Base-by-base conservation (phyloP, 1,284 basidiomycete species). In the Ustilago sp. region DNA sequence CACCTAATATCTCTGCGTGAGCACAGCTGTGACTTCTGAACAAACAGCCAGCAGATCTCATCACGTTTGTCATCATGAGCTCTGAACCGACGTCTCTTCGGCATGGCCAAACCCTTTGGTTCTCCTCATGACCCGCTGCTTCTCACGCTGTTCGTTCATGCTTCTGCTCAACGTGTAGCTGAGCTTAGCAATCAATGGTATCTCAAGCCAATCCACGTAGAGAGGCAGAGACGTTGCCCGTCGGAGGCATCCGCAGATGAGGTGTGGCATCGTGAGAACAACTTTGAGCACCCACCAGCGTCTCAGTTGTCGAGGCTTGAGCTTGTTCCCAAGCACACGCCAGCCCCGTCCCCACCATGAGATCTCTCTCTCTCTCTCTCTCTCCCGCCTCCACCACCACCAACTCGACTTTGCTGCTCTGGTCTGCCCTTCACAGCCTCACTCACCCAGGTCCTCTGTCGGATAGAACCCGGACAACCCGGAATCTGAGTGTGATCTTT, bases 1-100 rank as follows among this genome's bases (percentile, higher is more conserved):
- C 38, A 17, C 38, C 15, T 17, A 9, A 31, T 23, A 48, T 48
- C 45, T 48, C 45, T 19, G 45, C 45, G 2, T 8, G 5, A 48
- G n/a, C 45, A n/a, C 19, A 13, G 8, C 23, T 28, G 45, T 19
- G 7, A 11, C 19, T 9, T 23, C 45, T 28, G 23, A 28, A 15
- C 41, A 45, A 39, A 17, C 4, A 45, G 45, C 45, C 23, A 50
- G 48, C 48, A 32, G 11, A 32, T 32, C 9, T 55, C 38, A 41
- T 34, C 28, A 8, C 31, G 55, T 57, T 57, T 57, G 55, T 57
- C 55, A 57, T 57, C 55, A 32, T 32, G 28, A 57, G 36, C 39
- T 45, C 11, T 19, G n/a, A 19, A 7, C 23, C 19, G 43, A 23
- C 5, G 7, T 41, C 9, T 28, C n/a, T 19, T 48, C 45, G 45